Evolutionary conservation across 1,284 basidiomycete species (phyloP), one percentile per base, ranked within the genome.

Genomic region (Rhodotorula sp.): DNA sequence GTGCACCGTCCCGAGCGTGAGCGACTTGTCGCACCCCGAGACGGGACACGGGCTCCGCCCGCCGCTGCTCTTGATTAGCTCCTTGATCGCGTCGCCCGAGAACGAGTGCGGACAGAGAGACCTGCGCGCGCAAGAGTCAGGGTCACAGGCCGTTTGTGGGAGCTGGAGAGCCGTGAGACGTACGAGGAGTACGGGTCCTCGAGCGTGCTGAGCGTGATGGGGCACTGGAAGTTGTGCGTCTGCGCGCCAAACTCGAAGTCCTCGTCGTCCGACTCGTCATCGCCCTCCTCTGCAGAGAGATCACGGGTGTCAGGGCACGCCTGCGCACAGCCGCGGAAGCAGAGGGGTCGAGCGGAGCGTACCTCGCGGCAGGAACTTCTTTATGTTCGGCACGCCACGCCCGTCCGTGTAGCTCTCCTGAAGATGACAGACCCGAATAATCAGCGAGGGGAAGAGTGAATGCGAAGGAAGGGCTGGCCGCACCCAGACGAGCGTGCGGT

Each of bases 201-300:
- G 50, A 74, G 61, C 44, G 63, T 45, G 10, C 50, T 34, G 25
- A 72, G 66, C 16, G 70, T 67, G 50, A 76, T 62, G 5, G 75
- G 75, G 58, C 75, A 76, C 21, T 58, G 61, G 67, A 70, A 76
- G 69, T 63, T 70, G 48, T 50, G 46, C 19, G 50, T 53, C 55
- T 72, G 66, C 1, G 70, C 73, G 23, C 70, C 71, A 46, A 74
- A 64, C 62, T 74, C 73, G 57, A 74, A 21, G 27, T 76, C 75
- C 55, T 76, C 75, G 60, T 74, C 75, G 19, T 68, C 69, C 34
- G 72, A 73, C 14, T 68, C 70, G 2, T 67, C 70, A 59, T 74
- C 74, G n/a, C 44, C 66, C 7, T 61, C 60, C 46, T 67, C 74
- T 72, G 66, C 44, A 17, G 13, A 50, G 8, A 19, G 1, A 5